phyloP scores from a whole-genome alignment of 768 basidiomycete genomes.

The Amanita subjunquillea region DNA sequence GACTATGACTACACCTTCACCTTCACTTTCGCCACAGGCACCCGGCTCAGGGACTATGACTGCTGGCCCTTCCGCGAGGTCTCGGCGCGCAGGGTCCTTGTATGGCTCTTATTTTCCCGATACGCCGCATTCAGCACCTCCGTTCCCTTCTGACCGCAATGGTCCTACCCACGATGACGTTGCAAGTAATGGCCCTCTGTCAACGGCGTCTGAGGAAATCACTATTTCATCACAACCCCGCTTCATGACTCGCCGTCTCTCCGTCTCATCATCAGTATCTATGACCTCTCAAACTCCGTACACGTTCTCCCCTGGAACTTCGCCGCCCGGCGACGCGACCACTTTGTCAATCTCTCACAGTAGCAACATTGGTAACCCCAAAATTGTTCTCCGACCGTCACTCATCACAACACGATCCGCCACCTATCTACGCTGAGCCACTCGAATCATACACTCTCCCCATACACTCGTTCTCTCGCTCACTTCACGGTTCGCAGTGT shows the following conservation, averaged over 20 bases:
- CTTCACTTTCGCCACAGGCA: slow-evolving; percentile 8
- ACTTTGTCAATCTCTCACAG: slow-evolving; percentile 11
- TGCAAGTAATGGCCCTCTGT: background rate
- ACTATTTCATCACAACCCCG: slow-evolving; percentile 10
- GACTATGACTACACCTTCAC: slow-evolving; percentile 11
- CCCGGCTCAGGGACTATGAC: slow-evolving; percentile 11
- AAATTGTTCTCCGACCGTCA: slow-evolving; percentile 54
- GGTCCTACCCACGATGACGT: background rate
- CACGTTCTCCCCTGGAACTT: slow-evolving; percentile 12
- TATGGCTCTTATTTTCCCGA: slow-evolving; percentile 18
- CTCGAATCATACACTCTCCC: slow-evolving; percentile 90
- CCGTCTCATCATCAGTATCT: slow-evolving; percentile 21
- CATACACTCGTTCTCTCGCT: slow-evolving; percentile 82
- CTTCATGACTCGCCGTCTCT: slow-evolving; percentile 22
- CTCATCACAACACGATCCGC: slow-evolving; percentile 68
- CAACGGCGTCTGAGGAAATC: slow-evolving; percentile 6
- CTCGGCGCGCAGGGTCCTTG: slow-evolving; percentile 13
- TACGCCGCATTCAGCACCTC: slow-evolving; percentile 5
- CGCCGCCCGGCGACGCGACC: slow-evolving; percentile 10
- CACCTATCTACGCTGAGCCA: slow-evolving; percentile 79
- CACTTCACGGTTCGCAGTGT: slow-evolving; percentile 91
- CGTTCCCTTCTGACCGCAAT: slow-evolving; percentile 1
- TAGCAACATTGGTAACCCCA: slow-evolving; percentile 30
- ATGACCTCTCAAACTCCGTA: slow-evolving; percentile 11
- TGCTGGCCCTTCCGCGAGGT: slow-evolving; percentile 1